Evolutionary conservation across 2,329 filamentous ascomycete genomes (phyloP).

Genomic region (Talaromyces rugulosus): DNA sequence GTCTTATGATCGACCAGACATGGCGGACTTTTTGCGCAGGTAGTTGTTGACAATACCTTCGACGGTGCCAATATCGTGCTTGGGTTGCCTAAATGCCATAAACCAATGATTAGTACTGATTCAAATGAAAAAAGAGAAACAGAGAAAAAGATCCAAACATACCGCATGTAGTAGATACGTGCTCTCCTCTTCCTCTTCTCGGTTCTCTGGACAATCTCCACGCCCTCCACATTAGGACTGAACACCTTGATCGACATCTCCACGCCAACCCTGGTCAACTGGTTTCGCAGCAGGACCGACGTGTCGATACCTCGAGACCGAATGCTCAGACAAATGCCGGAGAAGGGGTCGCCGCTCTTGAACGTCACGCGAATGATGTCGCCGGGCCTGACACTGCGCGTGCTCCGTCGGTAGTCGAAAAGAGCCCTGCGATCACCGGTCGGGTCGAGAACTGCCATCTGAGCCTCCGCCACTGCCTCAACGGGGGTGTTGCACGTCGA

Average conservation of each 20-base stretch:
- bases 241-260: conserved; percentile 99
- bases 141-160: conserved; percentile 18
- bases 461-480: conserved; percentile 59
- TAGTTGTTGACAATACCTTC: conserved; percentile 72
- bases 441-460: conserved; percentile 75
- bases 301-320: conserved; percentile 85
- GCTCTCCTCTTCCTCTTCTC: conserved; percentile 82
- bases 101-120: background rate
- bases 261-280: conserved; percentile 79
- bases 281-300: conserved; percentile 77
- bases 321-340: conserved; percentile 83
- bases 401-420: conserved; percentile 68
- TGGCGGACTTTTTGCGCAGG: conserved; percentile 49
- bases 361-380: conserved; percentile 89
- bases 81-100: conserved; percentile 53
- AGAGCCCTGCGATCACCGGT: conserved; percentile 76
- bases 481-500: conserved; percentile 58
- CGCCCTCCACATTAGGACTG: conserved; percentile 79
- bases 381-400: conserved; percentile 74
- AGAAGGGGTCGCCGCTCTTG: conserved; percentile 80
- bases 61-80: conserved; percentile 82
- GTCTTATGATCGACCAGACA: conserved; percentile 27
- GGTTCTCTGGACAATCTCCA: conserved; percentile 87
- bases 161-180: conserved; percentile 83
- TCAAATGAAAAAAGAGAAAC: background rate